These are phyloP conservation scores for Glebionis coronaria DNA, from an alignment of 129 eudicot species.

Conservation along the genomic window DNA sequence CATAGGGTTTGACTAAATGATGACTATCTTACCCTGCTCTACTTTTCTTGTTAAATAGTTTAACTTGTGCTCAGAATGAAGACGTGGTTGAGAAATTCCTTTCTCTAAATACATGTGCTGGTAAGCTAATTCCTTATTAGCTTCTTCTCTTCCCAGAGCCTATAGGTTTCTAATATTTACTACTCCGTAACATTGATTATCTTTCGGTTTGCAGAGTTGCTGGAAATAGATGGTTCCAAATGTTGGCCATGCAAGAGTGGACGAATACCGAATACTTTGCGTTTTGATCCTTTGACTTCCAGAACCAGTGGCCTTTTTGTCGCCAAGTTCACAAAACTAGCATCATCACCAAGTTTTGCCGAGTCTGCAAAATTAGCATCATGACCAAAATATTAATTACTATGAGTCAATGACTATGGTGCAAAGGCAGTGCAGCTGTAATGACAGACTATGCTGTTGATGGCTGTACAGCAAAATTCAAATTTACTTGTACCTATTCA, in stretches of 20 bases:
- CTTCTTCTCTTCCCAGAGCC: background rate
- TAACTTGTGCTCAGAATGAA: slow-evolving; percentile 94
- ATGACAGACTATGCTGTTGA: background rate
- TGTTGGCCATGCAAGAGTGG: slow-evolving; percentile 84
- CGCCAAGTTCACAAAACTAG: slow-evolving; percentile 77
- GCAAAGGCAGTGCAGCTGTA: background rate
- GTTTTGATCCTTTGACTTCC: slow-evolving; percentile 88
- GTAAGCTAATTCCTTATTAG: slow-evolving; percentile 31
- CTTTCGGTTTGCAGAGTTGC: slow-evolving; percentile 51
- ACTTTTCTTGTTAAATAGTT: slow-evolving; percentile 35
- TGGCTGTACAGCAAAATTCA: slow-evolving; percentile 13
- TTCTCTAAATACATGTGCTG: slow-evolving; percentile 56
- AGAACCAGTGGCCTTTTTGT: slow-evolving; percentile 94
- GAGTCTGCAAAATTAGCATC: background rate
- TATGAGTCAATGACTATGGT: background rate
- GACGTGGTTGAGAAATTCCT: slow-evolving; percentile 81
- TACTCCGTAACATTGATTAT: background rate
- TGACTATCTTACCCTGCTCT: slow-evolving; percentile 8
- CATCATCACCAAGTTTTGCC: slow-evolving; percentile 23
- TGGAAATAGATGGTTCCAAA: slow-evolving; percentile 62
- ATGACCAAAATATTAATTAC: no score
- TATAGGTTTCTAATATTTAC: background rate
- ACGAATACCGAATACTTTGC: slow-evolving; percentile 59
- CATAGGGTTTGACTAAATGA: slow-evolving; percentile 15
- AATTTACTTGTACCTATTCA: background rate